Conservation (phyloP, 495 filamentous ascomycete genomes). For the Penicillium verhagenii region DNA sequence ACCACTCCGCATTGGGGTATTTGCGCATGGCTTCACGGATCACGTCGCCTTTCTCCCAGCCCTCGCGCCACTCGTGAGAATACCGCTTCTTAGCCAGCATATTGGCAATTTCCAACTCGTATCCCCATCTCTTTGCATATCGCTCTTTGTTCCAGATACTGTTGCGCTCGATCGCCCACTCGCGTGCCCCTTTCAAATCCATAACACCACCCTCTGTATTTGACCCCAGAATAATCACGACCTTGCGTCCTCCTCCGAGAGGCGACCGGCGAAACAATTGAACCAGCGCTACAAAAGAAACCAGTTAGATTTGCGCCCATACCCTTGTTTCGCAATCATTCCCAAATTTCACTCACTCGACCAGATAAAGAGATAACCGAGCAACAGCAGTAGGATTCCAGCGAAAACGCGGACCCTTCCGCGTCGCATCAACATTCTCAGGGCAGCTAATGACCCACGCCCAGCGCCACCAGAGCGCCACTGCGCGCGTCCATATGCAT, state of each 20-base stretch:
- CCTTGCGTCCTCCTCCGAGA: constrained; percentile 83
- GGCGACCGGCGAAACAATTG: constrained; percentile 54
- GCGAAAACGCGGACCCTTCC: constrained; percentile 60
- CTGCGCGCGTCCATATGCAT: constrained; percentile 61
- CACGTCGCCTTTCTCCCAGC: constrained; percentile 98
- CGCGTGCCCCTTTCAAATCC: constrained; percentile 96
- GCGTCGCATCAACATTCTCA: constrained; percentile 47
- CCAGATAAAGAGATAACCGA: constrained; percentile 62
- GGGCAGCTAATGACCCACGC: constrained; percentile 28
- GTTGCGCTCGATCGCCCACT: constrained; percentile 98
- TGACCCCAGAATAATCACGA: constrained; percentile 89
- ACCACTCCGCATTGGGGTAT: constrained; percentile 96
- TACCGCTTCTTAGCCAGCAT: constrained; percentile 99
- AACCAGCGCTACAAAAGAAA: constrained; percentile 27
- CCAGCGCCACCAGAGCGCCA: constrained; percentile 24
- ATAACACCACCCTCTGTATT: constrained; percentile 97
- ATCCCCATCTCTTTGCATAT: constrained; percentile 87
- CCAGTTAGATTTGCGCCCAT: neutral
- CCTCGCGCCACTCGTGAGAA: constrained; percentile 98
- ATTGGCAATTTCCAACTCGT: constrained; percentile 93
- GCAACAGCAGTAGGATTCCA: constrained; percentile 56
- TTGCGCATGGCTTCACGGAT: constrained; percentile 89
- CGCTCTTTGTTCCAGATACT: constrained; percentile 91
- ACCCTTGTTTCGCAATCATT: neutral
- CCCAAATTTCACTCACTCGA: constrained; percentile 36